Base-by-base conservation (phyloP, 2,329 filamentous ascomycete species). In the Elsinoe necatrix region DNA sequence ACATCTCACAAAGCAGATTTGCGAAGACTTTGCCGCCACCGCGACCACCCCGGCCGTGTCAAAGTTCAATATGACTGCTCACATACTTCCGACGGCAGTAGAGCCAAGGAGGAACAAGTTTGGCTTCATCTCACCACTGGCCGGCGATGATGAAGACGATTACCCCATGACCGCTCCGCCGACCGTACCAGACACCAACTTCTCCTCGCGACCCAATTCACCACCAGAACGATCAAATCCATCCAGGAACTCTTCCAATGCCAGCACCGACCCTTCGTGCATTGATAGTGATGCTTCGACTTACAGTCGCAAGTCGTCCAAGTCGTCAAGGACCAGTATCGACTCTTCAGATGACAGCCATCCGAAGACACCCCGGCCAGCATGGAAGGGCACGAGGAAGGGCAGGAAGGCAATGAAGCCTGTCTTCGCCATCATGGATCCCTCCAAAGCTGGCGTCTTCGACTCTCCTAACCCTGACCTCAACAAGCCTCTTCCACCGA, bases 291-390 rank as follows among this genome's bases (percentile, higher is more conserved):
- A 67, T 16, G 69, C 67, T 7, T 74, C 73, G 6, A 60, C 63
- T 27, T 69, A 72, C 60, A 75, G 72, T 61, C 63, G 61, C 41
- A 63, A 62, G 12, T 71, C 70, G 14, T 73, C 71, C 43, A 63
- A 62, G 14, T 71, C 70, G n/a, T 73, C 71, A 8, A 62, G 67
- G 60, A 72, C 71, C 7, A 73, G 71, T 57, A 57, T 68, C 8
- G 71, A 73, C 63, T 57, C 63, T 58, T 62, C 48, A 5, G 48
- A 52, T 25, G 48, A 52, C 18, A 52, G 16, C n/a, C 48, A 18
- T 16, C 48, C 48, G 5, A 52, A 39, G 48, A 39, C 31, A 9
- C 48, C 48, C 12, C 48, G 48, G 14, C 48, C 48, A 34, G 48
- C 48, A 23, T 52, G 48, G 48, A 52, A 52, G 11, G 48, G 48